Percentiles rank a stretch among this genome's conserved stretches.
These are phyloP conservation scores for Oryza glumipatula DNA, from an alignment of 176 grass and related monocot species.

Conservation along the genomic window DNA sequence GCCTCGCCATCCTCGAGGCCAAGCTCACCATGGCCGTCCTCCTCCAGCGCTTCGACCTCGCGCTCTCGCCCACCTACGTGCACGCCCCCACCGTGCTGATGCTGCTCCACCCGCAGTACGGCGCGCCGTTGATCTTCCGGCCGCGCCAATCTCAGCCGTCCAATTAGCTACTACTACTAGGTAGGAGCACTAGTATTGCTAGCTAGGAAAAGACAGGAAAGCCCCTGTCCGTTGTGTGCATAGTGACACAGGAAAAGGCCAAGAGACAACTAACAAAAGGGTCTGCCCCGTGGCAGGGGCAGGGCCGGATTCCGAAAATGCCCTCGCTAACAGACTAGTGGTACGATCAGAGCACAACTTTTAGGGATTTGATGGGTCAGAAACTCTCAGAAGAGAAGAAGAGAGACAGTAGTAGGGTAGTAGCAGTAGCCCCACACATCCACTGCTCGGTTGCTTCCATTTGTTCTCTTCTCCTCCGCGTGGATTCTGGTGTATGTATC, in stretches of 20 bases:
- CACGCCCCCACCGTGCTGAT: constrained; percentile 89
- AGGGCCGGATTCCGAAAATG: constrained; percentile 41
- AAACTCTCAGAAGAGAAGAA: neutral
- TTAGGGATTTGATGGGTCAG: constrained; percentile 42
- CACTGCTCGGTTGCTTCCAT: constrained; percentile 44
- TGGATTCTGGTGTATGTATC: constrained; percentile 29
- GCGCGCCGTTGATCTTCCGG: constrained; percentile 79
- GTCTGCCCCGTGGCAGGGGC: neutral
- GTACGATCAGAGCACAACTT: constrained; percentile 21
- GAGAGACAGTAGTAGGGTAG: neutral
- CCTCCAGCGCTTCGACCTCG: constrained; percentile 62
- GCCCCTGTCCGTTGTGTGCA: neutral
- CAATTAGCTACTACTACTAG: neutral
- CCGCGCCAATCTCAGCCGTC: constrained; percentile 12
- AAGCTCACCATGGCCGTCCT: constrained; percentile 73
- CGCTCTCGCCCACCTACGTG: constrained; percentile 64
- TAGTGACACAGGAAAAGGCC: constrained; percentile 9
- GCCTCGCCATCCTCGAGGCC: constrained; percentile 74
- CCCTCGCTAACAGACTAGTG: constrained; percentile 45
- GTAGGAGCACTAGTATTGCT: neutral
- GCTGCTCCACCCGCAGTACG: constrained; percentile 86
- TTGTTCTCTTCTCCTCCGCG: constrained; percentile 51
- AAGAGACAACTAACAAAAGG: constrained; percentile 24
- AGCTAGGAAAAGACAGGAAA: constrained; percentile 18
- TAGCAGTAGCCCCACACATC: neutral